Evolutionary conservation across 2,329 filamentous ascomycete species (phyloP).

Genomic region (Leptographium flavum): DNA sequence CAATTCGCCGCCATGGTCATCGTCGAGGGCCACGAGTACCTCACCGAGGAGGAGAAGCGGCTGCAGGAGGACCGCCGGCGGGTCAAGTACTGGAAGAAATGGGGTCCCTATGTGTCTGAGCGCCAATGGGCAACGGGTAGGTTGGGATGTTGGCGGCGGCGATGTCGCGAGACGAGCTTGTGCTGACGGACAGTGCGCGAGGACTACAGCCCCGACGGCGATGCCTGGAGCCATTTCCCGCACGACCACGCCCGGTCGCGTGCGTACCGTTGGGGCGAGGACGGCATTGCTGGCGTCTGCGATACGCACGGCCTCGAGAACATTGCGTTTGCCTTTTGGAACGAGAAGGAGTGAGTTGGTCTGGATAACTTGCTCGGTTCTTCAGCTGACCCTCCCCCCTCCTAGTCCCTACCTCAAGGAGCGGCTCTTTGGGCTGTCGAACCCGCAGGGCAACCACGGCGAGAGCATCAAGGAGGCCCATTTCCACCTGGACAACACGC

Average conservation of each 20-base stretch:
- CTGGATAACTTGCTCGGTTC: background rate
- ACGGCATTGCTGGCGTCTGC: constrained; percentile 87
- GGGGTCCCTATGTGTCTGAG: constrained; percentile 88
- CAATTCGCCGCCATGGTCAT: constrained; percentile 55
- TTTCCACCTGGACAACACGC: constrained; percentile 92
- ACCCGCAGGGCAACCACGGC: constrained; percentile 93
- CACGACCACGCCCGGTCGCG: constrained; percentile 84
- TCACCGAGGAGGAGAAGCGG: constrained; percentile 81
- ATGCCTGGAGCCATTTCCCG: constrained; percentile 94
- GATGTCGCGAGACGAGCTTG: background rate
- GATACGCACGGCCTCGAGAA: constrained; percentile 87
- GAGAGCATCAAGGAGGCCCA: constrained; percentile 95
- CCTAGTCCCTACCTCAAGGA: constrained; percentile 82
- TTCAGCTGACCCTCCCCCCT: constrained; percentile 12
- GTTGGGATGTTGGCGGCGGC: constrained; percentile 13
- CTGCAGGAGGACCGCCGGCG: constrained; percentile 74
- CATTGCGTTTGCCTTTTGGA: constrained; percentile 94
- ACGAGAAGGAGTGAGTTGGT: constrained; percentile 66
- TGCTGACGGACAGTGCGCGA: constrained; percentile 31
- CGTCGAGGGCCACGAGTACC: constrained; percentile 74
- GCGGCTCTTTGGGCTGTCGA: constrained; percentile 84
- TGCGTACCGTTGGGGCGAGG: constrained; percentile 89
- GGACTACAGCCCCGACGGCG: constrained; percentile 79
- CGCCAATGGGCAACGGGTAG: constrained; percentile 88
- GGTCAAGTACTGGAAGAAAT: constrained; percentile 94